Evolutionary conservation across 768 basidiomycete species (phyloP).

Genomic region (Boletus rufocinnamomeus): DNA sequence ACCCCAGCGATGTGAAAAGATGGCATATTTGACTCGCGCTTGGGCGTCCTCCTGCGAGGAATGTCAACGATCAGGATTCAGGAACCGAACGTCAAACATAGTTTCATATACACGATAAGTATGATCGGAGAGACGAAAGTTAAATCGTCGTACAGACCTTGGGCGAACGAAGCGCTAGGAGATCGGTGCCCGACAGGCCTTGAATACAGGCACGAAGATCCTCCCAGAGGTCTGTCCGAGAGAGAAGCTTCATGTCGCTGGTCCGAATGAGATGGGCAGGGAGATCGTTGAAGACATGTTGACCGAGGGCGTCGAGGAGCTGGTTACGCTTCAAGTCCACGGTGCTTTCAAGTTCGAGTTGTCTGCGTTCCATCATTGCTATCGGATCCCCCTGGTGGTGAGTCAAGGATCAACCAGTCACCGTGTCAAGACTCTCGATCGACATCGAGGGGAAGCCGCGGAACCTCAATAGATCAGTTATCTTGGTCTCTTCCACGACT

Average conservation of each 20-base stretch:
- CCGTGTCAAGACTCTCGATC: no score
- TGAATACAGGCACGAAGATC: not conserved
- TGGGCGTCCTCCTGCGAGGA: slow-evolving; percentile 7
- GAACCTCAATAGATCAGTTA: no score
- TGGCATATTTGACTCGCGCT: slow-evolving; percentile 12
- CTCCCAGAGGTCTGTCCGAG: slow-evolving; percentile 17
- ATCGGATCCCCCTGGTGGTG: no score
- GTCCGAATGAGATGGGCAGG: slow-evolving; percentile 17
- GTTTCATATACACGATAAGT: not conserved
- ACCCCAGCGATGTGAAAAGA: slow-evolving; percentile 19
- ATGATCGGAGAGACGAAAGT: no score
- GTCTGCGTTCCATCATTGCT: not conserved
- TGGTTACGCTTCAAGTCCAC: slow-evolving; percentile 5
- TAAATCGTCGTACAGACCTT: slow-evolving; percentile 5
- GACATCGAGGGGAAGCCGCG: no score
- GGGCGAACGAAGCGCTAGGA: slow-evolving; percentile 8
- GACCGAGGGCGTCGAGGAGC: slow-evolving; percentile 13
- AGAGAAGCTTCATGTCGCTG: slow-evolving; percentile 13
- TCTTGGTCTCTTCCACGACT: no score
- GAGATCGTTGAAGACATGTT: slow-evolving; percentile 18
- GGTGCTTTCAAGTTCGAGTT: not conserved
- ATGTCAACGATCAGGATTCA: not conserved
- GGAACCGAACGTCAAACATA: not conserved
- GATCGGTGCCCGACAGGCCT: not conserved
- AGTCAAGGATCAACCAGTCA: no score